These are phyloP conservation scores for Fragilaria radians DNA, from an alignment of 108 stramenopile genomes.

Conservation along the genomic window DNA sequence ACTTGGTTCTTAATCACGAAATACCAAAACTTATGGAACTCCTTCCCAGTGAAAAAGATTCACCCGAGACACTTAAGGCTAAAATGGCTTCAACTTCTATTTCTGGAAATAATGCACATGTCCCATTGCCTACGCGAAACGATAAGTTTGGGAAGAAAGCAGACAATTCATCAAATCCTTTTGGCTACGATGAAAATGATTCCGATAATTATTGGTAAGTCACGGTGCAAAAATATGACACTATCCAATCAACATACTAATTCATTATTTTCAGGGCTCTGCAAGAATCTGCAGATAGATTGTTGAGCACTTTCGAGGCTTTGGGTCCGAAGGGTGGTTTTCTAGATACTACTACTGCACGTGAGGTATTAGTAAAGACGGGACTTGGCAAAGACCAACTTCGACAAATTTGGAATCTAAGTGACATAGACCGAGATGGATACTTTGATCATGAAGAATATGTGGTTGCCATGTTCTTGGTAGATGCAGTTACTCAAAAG, in stretches of 20 bases:
- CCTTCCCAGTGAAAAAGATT: slow-evolving; percentile 79
- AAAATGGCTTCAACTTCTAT: slow-evolving; percentile 39
- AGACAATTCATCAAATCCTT: slow-evolving; percentile 59
- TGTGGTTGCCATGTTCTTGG: slow-evolving; percentile 90
- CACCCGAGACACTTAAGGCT: slow-evolving; percentile 65
- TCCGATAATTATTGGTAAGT: slow-evolving; percentile 73
- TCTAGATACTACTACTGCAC: slow-evolving; percentile 67
- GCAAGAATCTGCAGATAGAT: slow-evolving; percentile 76
- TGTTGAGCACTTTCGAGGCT: slow-evolving; percentile 56
- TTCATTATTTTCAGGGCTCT: slow-evolving; percentile 39
- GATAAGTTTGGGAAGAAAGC: slow-evolving; percentile 64
- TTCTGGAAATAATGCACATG: slow-evolving; percentile 3
- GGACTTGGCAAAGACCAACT: slow-evolving; percentile 80
- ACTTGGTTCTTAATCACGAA: slow-evolving; percentile 30
- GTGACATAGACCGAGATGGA: slow-evolving; percentile 90
- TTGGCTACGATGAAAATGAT: slow-evolving; percentile 62
- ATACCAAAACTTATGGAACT: slow-evolving; percentile 53
- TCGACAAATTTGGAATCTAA: slow-evolving; percentile 90
- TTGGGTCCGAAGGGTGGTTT: slow-evolving; percentile 81
- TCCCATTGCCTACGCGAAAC: slow-evolving; percentile 59
- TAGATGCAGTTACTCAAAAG: slow-evolving; percentile 84
- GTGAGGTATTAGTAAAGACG: slow-evolving; percentile 79
- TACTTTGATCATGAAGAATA: slow-evolving; percentile 88
- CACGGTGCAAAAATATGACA: background rate
- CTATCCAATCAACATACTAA: background rate